Evolutionary conservation across 495 filamentous ascomycete genomes (phyloP).

Genomic region (Pseudomonodictys pantanalensis): DNA sequence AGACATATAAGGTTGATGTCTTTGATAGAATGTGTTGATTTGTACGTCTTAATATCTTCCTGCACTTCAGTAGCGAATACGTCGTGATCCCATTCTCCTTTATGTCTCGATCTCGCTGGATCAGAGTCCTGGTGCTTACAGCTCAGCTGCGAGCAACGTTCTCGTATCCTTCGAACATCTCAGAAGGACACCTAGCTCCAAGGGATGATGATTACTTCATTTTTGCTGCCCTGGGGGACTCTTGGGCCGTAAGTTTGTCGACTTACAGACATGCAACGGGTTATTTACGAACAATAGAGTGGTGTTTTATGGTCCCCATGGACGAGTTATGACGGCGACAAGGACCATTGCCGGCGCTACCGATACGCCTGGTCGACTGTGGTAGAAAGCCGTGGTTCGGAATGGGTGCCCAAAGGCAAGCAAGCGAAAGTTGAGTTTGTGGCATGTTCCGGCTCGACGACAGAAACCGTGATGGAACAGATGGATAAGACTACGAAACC

Average conservation of each 20-base stretch:
- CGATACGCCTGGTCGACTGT: not conserved
- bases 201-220: not conserved
- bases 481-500: conserved; percentile 2
- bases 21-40: not conserved
- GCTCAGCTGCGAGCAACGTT: not conserved
- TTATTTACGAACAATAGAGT: not conserved
- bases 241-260: not conserved
- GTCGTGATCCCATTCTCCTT: not conserved
- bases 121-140: not conserved
- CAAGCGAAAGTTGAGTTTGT: not conserved
- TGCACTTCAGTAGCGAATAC: not conserved
- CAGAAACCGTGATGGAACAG: not conserved
- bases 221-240: not conserved
- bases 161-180: not conserved
- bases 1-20: not conserved
- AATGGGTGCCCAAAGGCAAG: not conserved
- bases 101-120: not conserved
- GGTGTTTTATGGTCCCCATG: not conserved
- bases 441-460: not conserved
- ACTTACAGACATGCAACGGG: not conserved
- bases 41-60: not conserved
- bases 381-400: not conserved
- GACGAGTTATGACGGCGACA: not conserved
- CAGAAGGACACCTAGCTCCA: not conserved
- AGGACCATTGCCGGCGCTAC: not conserved